Evolutionary conservation across 768 basidiomycete genomes (phyloP).

Genomic region (Lactarius pseudohatsudake): DNA sequence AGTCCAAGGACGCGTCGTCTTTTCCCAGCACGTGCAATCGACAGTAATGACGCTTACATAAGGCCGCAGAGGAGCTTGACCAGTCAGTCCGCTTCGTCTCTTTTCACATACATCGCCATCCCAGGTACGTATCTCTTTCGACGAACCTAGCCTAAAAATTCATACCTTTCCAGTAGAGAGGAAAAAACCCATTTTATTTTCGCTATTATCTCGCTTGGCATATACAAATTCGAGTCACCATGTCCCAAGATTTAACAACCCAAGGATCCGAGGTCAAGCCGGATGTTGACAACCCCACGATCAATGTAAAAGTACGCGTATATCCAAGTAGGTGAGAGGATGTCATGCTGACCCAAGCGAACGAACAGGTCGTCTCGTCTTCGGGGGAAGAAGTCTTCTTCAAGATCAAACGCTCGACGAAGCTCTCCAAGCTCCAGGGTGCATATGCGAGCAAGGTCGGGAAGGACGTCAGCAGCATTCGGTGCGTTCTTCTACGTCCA

Average conservation of each 20-base stretch:
- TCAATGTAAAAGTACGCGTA: slow-evolving; percentile 72
- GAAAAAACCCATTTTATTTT: slow-evolving; percentile 3
- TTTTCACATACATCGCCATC: background rate
- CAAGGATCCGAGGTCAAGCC: slow-evolving; percentile 32
- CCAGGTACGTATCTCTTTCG: slow-evolving; percentile 4
- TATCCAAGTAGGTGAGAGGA: background rate
- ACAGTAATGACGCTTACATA: background rate
- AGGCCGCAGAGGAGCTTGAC: slow-evolving; percentile 18
- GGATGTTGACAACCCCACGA: slow-evolving; percentile 62
- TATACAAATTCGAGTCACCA: slow-evolving; percentile 7
- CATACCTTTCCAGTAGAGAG: too few relatives aligned
- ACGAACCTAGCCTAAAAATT: background rate
- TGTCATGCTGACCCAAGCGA: slow-evolving; percentile 5
- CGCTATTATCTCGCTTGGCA: background rate
- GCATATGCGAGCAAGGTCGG: slow-evolving; percentile 93
- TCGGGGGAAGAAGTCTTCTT: slow-evolving; percentile 90
- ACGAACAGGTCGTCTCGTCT: slow-evolving; percentile 65
- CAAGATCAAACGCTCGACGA: slow-evolving; percentile 94
- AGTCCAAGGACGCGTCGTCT: background rate
- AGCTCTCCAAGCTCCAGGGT: slow-evolving; percentile 87
- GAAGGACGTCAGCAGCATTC: slow-evolving; percentile 82
- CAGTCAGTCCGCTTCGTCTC: slow-evolving; percentile 12
- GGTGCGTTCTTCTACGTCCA: slow-evolving; percentile 50
- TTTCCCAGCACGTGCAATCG: slow-evolving; percentile 25
- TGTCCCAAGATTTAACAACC: slow-evolving; percentile 10